These are phyloP conservation scores for Loxodes magnus DNA, from an alignment of 73 alveolate genomes.

Conservation along the genomic window DNA sequence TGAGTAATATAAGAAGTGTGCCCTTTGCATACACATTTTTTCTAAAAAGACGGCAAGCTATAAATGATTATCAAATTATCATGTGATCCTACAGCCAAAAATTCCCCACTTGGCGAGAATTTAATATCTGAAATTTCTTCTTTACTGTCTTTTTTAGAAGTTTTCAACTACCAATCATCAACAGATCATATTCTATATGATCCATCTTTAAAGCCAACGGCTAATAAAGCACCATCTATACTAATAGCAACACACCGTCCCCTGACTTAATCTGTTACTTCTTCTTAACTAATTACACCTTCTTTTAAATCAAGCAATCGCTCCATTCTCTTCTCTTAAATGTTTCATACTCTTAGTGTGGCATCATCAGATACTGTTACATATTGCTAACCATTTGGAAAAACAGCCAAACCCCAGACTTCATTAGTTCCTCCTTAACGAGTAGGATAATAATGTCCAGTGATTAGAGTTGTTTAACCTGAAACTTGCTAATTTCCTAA, in stretches of 20 bases:
- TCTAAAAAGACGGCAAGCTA: conserved; percentile 35
- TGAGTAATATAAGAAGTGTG: conserved; percentile 69
- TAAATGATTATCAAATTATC: conserved; percentile 64
- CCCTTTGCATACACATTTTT: conserved; percentile 43
- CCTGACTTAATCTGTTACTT: conserved; percentile 5
- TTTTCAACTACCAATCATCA: conserved; percentile 36
- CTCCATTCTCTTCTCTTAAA: conserved; percentile 7
- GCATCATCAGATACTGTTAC: conserved; percentile 49
- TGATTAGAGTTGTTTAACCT: conserved; percentile 16
- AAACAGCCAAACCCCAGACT: conserved; percentile 54
- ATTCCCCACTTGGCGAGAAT: conserved; percentile 80
- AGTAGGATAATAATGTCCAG: conserved; percentile 46
- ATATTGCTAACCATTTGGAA: conserved; percentile 14
- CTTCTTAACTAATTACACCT: conserved; percentile 6
- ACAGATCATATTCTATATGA: conserved; percentile 56
- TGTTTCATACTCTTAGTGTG: conserved; percentile 45
- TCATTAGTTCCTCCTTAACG: conserved; percentile 42
- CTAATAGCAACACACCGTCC: conserved; percentile 63
- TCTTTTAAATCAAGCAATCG: conserved; percentile 1
- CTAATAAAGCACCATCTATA: conserved; percentile 62
- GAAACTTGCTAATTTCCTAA: conserved; percentile 2
- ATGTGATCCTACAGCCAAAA: conserved; percentile 80
- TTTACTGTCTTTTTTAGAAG: conserved; percentile 40
- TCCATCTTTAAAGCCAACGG: conserved; percentile 87
- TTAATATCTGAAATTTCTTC: conserved; percentile 64